Conservation (phyloP, 805 yeast genomes). For the Teunomyces aglyptinius region DNA sequence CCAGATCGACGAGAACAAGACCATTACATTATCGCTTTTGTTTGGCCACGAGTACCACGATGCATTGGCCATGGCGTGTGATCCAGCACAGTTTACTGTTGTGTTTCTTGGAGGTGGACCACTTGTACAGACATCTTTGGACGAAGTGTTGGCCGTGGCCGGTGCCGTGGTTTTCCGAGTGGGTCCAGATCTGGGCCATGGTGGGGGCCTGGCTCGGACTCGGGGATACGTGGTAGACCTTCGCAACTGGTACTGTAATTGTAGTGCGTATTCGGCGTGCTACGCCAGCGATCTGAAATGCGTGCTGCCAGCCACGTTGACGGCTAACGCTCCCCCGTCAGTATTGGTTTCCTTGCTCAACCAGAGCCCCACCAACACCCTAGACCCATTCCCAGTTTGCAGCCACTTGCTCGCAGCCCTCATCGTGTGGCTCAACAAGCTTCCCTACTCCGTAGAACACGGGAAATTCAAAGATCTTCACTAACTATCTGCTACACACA, state of each 20-base stretch:
- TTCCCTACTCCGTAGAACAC: background rate
- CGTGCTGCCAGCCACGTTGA: background rate
- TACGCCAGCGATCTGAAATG: background rate
- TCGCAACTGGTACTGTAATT: constrained; percentile 4
- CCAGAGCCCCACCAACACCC: background rate
- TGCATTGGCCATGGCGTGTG: background rate
- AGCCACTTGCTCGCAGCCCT: constrained; percentile 11
- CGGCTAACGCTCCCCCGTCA: background rate
- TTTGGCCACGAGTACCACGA: background rate
- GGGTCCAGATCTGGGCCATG: too few relatives aligned
- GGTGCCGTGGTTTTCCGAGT: background rate
- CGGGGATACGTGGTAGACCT: constrained; percentile 1
- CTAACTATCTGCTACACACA: background rate
- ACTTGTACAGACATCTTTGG: background rate
- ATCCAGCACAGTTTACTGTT: background rate
- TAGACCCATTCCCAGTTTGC: constrained; percentile 12
- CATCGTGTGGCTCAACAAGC: constrained; percentile 5
- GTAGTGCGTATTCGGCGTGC: background rate
- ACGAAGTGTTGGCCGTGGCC: background rate
- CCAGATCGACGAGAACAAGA: background rate
- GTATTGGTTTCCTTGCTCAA: background rate
- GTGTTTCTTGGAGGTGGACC: background rate
- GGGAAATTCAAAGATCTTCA: background rate
- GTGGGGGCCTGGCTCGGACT: too few relatives aligned
- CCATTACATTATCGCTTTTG: background rate